Base-by-base conservation (phyloP, 2,329 filamentous ascomycete genomes). In the Penicillium janthinellum region DNA sequence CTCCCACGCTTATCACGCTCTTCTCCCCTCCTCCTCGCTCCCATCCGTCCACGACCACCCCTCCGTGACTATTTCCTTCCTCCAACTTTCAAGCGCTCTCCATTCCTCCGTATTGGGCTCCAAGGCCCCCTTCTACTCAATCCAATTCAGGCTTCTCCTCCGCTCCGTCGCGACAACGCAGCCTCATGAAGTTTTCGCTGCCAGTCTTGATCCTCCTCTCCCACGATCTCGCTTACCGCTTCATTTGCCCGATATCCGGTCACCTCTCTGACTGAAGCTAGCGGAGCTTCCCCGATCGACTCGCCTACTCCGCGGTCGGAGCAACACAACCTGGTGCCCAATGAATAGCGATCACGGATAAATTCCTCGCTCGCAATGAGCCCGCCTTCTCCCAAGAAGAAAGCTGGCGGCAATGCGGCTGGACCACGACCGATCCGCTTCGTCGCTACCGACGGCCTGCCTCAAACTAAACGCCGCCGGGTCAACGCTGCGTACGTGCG, bases 401-500 rank as follows among this genome's bases (percentile, higher is more conserved):
- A 75, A 60, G 67, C 64, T 62, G 69, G 68, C 67, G 71, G 67
- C 64, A 70, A 63, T 67, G 60, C 69, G 64, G 64, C 70, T 57
- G 67, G 66, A 56, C 70, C 72, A 51, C 69, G 76, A 58, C 79
- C 80, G 70, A 90, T 91, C 67, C 88, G 90, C 68, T 94, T 93
- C 74, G 90, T 94, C 68, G 90, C 91, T 65, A 92, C 88, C 70
- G 89, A 92, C 77, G 90, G 90, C 63, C 89, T 91, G 65, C 90
- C 90, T 51, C 90, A 90, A 62, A 88, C 89, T 28, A 94, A 93
- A 77, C 83, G 90, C 68, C 84, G 90, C 72, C 84, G 90, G 69
- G 90, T 94, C 71, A 91, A 88, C 77, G 88, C 90, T 70, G 90
- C 90, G 86, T 90, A 82, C 76, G 87, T 69, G 31, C 25, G 42